Percentiles rank a stretch among this genome's conserved stretches.
Evolutionary conservation across 2,329 filamentous ascomycete genomes (phyloP).

Genomic region (Neodidymelliopsis sp.): DNA sequence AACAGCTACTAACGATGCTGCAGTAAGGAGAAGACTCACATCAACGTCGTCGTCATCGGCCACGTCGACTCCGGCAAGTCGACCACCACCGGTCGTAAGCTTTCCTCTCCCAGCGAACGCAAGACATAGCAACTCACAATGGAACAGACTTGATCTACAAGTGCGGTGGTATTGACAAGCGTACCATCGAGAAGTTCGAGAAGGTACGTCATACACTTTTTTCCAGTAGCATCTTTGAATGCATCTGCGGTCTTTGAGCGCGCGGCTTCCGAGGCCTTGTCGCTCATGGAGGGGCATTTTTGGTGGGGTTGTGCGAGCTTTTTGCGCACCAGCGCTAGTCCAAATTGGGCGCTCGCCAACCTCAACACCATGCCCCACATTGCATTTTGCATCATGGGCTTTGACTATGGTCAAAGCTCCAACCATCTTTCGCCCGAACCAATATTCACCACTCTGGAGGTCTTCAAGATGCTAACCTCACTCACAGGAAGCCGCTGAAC

Average conservation of each 20-base stretch:
- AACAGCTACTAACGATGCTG: constrained; percentile 44
- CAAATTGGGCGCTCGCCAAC: constrained; percentile 38
- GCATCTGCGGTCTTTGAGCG: constrained; percentile 26
- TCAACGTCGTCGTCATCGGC: constrained; percentile 97
- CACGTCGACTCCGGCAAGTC: constrained; percentile 99
- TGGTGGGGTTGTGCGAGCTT: constrained; percentile 52
- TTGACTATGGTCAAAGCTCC: constrained; percentile 1
- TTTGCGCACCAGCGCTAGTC: constrained; percentile 47
- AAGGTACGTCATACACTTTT: constrained; percentile 73
- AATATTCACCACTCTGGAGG: constrained; percentile 2
- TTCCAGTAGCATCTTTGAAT: constrained; percentile 10
- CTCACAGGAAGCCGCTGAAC: constrained; percentile 90
- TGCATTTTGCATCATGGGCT: constrained; percentile 13
- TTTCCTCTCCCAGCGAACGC: constrained; percentile 40
- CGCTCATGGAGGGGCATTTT: constrained; percentile 49
- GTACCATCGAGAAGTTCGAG: constrained; percentile 99
- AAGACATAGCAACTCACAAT: constrained; percentile 41
- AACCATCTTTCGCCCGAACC: not conserved
- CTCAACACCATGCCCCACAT: constrained; percentile 45
- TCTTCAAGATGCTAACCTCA: constrained; percentile 47
- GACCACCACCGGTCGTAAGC: constrained; percentile 85
- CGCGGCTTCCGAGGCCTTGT: constrained; percentile 38
- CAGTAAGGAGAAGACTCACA: constrained; percentile 96
- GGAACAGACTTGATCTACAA: constrained; percentile 96
- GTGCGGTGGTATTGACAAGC: constrained; percentile 99